Evolutionary conservation across 2,329 filamentous ascomycete species (phyloP), one percentile per base, ranked within the genome.

Genomic region (Ilyonectria robusta): DNA sequence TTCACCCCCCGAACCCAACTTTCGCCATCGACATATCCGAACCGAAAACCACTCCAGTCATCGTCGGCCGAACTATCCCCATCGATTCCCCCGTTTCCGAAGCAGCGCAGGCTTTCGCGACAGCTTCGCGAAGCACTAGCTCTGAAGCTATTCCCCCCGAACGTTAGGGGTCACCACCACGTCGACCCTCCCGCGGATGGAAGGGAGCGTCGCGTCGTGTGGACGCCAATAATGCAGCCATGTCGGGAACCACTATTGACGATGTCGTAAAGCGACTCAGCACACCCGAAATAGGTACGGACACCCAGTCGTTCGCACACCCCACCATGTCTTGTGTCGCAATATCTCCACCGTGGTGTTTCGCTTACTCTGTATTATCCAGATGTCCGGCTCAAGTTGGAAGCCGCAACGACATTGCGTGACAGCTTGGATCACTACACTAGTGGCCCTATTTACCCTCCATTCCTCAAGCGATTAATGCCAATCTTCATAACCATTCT

Each of bases 391-490:
- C 83, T 90, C 65, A 97, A 95, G 84, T 88, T 93, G 69, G 93
- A 94, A 76, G 91, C 94, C 70, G 94, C 95, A 69, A 91, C 92
- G 59, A 92, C 95, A 72, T 86, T 99, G 76, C 94, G 96, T 79
- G 97, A 99, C 82, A 94, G 89, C 76, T 91, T 98, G 73, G 97
- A 99, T 72, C 88, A 94, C 77, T 97, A 96, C 84, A 94, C 92
- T 61, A 90, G 89, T 76, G 91, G 93, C 59, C 86, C 88, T 62
- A 91, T 91, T 75, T 99, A 98, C 80, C 83, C 89, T 31, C 86
- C 88, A 57, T 98, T 99, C 79, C 87, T 99, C 67, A 89, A 93
- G 78, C 93, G 93, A 81, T 87, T 98, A 76, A 92, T 98, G 84
- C 96, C 96, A 44, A 89, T 97, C 37, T 96, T 98, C 82, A 89